Conservation (phyloP, 257 asterid genomes). For the Solanum gracilifrons region DNA sequence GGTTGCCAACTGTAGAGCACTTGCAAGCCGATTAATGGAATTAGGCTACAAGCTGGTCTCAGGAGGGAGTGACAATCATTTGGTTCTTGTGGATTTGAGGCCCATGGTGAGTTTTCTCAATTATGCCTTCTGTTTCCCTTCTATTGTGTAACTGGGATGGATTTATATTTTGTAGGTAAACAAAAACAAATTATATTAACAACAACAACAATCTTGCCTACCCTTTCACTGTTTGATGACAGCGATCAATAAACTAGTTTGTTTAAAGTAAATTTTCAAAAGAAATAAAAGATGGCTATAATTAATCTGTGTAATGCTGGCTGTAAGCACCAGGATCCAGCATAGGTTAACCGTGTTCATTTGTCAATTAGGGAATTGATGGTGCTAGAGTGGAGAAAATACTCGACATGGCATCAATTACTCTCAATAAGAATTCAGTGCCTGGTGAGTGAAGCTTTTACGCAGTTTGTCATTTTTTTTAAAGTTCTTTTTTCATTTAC, state of each 20-base stretch:
- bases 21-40: constrained; percentile 59
- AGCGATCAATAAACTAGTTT: not conserved
- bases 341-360: not conserved
- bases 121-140: not conserved
- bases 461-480: not conserved
- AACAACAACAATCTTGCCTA: not conserved
- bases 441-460: constrained; percentile 48
- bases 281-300: not conserved
- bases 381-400: constrained; percentile 95
- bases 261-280: not conserved
- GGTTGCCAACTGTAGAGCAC: constrained; percentile 81
- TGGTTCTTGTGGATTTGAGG: constrained; percentile 94
- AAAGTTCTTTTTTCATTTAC: not conserved
- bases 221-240: not conserved
- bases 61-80: constrained; percentile 96
- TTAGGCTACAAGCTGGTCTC: constrained; percentile 85
- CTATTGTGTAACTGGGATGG: not conserved
- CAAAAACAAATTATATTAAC: not conserved
- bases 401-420: constrained; percentile 91
- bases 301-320: not conserved
- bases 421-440: constrained; percentile 89
- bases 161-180: not conserved
- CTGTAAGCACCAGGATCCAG: not conserved
- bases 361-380: constrained; percentile 53
- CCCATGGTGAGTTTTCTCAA: constrained; percentile 48